phyloP scores from a whole-genome alignment of 345 rosid species.

The Lepidium sativum region DNA sequence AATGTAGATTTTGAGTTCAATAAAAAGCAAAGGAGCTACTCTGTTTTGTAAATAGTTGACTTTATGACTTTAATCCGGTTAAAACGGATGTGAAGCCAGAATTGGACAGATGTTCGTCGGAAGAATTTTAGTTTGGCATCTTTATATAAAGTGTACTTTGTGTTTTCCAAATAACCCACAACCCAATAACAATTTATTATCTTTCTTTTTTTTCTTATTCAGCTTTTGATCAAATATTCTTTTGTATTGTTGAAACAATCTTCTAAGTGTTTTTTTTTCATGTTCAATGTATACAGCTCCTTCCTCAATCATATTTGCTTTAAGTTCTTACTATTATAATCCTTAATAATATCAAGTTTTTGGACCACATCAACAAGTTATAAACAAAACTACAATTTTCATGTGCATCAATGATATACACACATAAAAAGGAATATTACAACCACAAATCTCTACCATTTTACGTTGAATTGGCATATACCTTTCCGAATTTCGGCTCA shows the following conservation, averaged over 20 bases:
- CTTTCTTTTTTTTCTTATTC: background rate
- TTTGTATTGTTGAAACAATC: background rate
- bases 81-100: slow-evolving; percentile 11
- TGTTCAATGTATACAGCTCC: slow-evolving; percentile 7
- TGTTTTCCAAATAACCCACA: background rate
- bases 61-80: slow-evolving; percentile 19
- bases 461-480: slow-evolving; percentile 12
- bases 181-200: slow-evolving; percentile 1
- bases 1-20: background rate
- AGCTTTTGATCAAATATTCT: background rate
- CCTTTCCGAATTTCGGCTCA: slow-evolving; percentile 24
- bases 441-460: slow-evolving; percentile 15
- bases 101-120: slow-evolving; percentile 5
- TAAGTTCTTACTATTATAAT: background rate
- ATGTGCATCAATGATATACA: slow-evolving; percentile 17
- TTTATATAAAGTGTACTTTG: slow-evolving; percentile 5
- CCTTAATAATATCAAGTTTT: background rate
- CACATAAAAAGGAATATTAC: slow-evolving; percentile 7
- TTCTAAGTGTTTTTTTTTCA: background rate
- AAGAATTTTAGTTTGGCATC: slow-evolving; percentile 7
- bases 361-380: slow-evolving; percentile 20
- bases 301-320: background rate
- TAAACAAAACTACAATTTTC: background rate
- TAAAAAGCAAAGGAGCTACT: slow-evolving; percentile 7
- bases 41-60: slow-evolving; percentile 12